These are phyloP conservation scores for Coffea humblotiana DNA, from an alignment of 305 asterid species.

Conservation along the genomic window DNA sequence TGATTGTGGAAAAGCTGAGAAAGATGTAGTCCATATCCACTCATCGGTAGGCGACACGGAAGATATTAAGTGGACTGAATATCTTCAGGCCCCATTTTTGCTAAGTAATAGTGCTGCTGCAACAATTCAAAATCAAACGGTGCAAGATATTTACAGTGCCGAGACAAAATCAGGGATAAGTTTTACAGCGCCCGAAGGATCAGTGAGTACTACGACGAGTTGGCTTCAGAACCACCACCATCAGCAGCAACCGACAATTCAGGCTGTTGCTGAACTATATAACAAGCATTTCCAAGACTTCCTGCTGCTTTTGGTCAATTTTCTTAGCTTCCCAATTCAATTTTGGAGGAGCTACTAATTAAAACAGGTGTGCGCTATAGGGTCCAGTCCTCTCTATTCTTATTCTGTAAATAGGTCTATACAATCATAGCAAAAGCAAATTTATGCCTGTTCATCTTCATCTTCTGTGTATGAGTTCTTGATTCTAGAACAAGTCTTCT, in stretches of 20 bases:
- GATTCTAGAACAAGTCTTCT: constrained; percentile 22
- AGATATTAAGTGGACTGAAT: constrained; percentile 70
- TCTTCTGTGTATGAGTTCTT: constrained; percentile 21
- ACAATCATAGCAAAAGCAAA: constrained; percentile 23
- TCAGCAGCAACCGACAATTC: constrained; percentile 26
- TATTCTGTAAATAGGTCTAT: constrained; percentile 72
- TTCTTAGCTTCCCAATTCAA: constrained; percentile 35
- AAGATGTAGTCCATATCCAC: constrained; percentile 22
- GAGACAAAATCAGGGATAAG: constrained; percentile 35
- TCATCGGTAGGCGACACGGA: constrained; percentile 27
- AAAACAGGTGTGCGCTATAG: constrained; percentile 54
- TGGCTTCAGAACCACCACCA: constrained; percentile 54
- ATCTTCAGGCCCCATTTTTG: constrained; percentile 62
- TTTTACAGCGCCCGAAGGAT: constrained; percentile 31
- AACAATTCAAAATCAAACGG: constrained; percentile 23
- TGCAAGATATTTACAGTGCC: constrained; percentile 38
- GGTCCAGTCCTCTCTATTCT: constrained; percentile 25
- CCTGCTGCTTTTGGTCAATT: constrained; percentile 65
- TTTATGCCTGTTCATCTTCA: constrained; percentile 12
- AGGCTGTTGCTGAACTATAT: constrained; percentile 46
- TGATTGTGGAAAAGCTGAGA: constrained; percentile 41
- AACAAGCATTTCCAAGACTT: constrained; percentile 61
- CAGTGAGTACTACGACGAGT: constrained; percentile 16
- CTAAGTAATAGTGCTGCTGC: constrained; percentile 30
- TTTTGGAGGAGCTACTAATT: constrained; percentile 17